Evolutionary conservation across 192 early-diverging fungal genomes (phyloP), one percentile per base, ranked within the genome.

Genomic region (Podila horticola): DNA sequence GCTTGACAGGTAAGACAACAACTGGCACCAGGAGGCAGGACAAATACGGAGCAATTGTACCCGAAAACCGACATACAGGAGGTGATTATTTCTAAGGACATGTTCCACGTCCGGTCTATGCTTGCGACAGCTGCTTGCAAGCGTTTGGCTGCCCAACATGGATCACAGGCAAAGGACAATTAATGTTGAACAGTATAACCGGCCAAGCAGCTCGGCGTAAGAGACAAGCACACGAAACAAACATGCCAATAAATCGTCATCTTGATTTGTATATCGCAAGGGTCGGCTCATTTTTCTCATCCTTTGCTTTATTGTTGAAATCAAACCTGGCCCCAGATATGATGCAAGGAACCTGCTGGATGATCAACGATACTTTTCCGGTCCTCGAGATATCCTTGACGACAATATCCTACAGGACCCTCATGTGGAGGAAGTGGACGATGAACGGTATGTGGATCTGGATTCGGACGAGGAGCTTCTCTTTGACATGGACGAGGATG

Each of bases 301-400:
- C 24, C 34, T 36, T 59, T 33, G 52, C 28, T 33, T 48, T 60
- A 17, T 22, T 15, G 9, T 50, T 51, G 8, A 4, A 4, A 57
- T 38, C 28, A 55, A 24, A 30, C 9, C 31, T 49, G 33, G 24
- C n/a, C 34, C 34, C 61, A 93, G 92, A 83, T 93, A 88, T 62
- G 92, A 93, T 71, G 86, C 82, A 22, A 73, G 92, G 41, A 91
- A 93, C 57, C 55, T 93, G 6, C 69, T 92, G 24, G 86, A 91
- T 58, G 84, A 88, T 45, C 38, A 69, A 49, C 66, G 77, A 28
- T 22, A 67, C 45, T 81, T 66, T 36, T 59, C 66, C 12, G 71
- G 66, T 28, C 31, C 69, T 58, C 26, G 69, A 48, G 38, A 69
- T 30, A 65, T 82, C 60, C 28, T 45, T 0, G 26, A 71, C 45